Percentiles rank a stretch among this genome's conserved stretches.
Conservation (phyloP, 1,284 basidiomycete genomes). For the Puccinia hordei region DNA sequence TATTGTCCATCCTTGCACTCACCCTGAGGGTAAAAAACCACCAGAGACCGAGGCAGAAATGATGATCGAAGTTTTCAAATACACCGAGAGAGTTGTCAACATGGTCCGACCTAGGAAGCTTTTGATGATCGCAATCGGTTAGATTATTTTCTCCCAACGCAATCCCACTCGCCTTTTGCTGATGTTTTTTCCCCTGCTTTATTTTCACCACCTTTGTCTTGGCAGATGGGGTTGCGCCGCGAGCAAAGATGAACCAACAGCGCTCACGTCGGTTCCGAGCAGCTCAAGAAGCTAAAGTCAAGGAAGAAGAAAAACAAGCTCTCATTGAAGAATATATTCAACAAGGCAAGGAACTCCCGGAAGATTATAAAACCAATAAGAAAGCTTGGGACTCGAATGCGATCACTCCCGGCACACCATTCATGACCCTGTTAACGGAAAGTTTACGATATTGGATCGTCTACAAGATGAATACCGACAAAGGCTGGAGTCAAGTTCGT, state of each 20-base stretch:
- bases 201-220: neutral
- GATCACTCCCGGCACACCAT: slow-evolving; percentile 96
- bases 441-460: slow-evolving; percentile 96
- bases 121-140: slow-evolving; percentile 96
- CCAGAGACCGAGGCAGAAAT: slow-evolving; percentile 98
- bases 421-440: slow-evolving; percentile 88
- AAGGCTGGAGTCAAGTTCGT: slow-evolving; percentile 86
- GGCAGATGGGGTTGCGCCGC: slow-evolving; percentile 90
- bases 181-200: slow-evolving; percentile 4
- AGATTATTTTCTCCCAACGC: slow-evolving; percentile 54
- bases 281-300: slow-evolving; percentile 90
- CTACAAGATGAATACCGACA: slow-evolving; percentile 89
- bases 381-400: slow-evolving; percentile 97
- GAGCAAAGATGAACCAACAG: slow-evolving; percentile 99
- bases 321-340: slow-evolving; percentile 84
- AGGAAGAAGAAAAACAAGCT: slow-evolving; percentile 80
- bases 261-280: slow-evolving; percentile 92
- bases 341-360: slow-evolving; percentile 84
- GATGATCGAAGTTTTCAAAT: slow-evolving; percentile 97
- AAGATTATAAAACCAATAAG: slow-evolving; percentile 75
- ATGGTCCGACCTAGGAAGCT: slow-evolving; percentile 94
- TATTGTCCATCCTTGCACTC: slow-evolving; percentile 92
- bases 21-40: slow-evolving; percentile 93
- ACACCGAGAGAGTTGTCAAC: slow-evolving; percentile 95
- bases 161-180: neutral